These are phyloP conservation scores for Cavenderia fasciculata DNA, from an alignment of 78 protist species.

Conservation along the genomic window DNA sequence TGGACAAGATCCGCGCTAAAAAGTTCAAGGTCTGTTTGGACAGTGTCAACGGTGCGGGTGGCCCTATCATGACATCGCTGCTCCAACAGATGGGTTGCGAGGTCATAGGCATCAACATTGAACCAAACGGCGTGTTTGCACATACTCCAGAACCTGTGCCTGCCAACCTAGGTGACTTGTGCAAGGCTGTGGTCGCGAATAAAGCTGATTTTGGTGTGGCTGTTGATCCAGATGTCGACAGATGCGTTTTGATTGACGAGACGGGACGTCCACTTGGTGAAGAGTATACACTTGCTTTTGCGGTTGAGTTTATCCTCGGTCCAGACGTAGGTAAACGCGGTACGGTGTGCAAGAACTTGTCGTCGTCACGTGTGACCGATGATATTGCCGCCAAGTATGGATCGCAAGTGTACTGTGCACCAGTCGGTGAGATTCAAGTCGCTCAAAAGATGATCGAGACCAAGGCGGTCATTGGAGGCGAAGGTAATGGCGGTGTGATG, in stretches of 20 bases:
- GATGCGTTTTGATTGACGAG: slow-evolving; percentile 85
- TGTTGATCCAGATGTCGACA: slow-evolving; percentile 85
- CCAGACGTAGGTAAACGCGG: slow-evolving; percentile 51
- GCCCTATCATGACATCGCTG: slow-evolving; percentile 60
- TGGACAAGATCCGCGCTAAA: slow-evolving; percentile 13
- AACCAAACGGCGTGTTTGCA: slow-evolving; percentile 83
- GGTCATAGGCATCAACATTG: slow-evolving; percentile 75
- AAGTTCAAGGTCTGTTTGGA: slow-evolving; percentile 67
- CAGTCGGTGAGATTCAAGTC: slow-evolving; percentile 87
- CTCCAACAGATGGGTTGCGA: slow-evolving; percentile 32
- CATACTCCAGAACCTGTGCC: slow-evolving; percentile 88
- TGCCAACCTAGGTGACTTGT: slow-evolving; percentile 67
- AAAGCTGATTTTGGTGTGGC: slow-evolving; percentile 86
- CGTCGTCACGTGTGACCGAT: slow-evolving; percentile 80
- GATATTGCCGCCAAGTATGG: slow-evolving; percentile 80
- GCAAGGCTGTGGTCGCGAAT: slow-evolving; percentile 30
- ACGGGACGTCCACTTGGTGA: slow-evolving; percentile 82
- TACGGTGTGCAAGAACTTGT: slow-evolving; percentile 72
- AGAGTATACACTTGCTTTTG: slow-evolving; percentile 81
- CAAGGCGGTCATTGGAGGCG: slow-evolving; percentile 79
- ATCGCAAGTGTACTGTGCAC: slow-evolving; percentile 34
- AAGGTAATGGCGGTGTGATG: slow-evolving; percentile 90
- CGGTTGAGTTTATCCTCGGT: slow-evolving; percentile 78
- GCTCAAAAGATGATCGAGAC: slow-evolving; percentile 71
- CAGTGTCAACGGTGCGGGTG: slow-evolving; percentile 86